Evolutionary conservation across 768 basidiomycete species (phyloP), one percentile per base, ranked within the genome.

Genomic region (Pleurotus djamor): DNA sequence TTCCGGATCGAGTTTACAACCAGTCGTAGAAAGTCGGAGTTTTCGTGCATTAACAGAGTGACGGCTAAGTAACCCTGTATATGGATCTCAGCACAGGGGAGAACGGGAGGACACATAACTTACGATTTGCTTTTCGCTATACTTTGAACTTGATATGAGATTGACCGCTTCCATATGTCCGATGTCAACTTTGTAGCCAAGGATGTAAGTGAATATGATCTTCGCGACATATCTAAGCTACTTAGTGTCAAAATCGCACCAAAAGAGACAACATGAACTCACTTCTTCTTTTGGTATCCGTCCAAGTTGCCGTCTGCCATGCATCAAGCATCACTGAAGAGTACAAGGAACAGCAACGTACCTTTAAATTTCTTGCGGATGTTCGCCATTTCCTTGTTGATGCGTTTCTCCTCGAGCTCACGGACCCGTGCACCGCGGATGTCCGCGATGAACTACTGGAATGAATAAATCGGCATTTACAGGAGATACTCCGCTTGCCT

Each of bases 341-440:
- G 10, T 6, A 32, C 45, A 54, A 17, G 48, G 36, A 14, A 51
- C 51, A 41, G n/a, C 34, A 35, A 41, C 68, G 54, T 50, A 91
- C 95, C 94, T 83, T 98, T 98, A 81, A 99, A 98, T 74, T 96
- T 94, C 81, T 97, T 96, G 61, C 97, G 82, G 63, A 99, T 99
- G 67, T 99, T 98, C 0, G 97, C 97, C 97, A 99, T 98, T 77
- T 99, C 97, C 74, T 98, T 96, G 78, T 99, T 99, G 66, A 99
- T 97, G 58, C 97, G 81, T 76, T 98, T 98, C 82, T 98, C 96
- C 71, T 99, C 97, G 55, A 98, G 77, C 72, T 99, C 97, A 57
- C 96, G 86, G 17, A 98, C 96, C 59, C 96, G 81, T 52, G 96
- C 96, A 52, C 97, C 95, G 59, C 97, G 91, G 68, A 99, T 92